Percentiles rank a stretch among this genome's conserved stretches.
Conservation (phyloP, 1,284 basidiomycete genomes). For the Austroboletus olivaceoglutinosus region DNA sequence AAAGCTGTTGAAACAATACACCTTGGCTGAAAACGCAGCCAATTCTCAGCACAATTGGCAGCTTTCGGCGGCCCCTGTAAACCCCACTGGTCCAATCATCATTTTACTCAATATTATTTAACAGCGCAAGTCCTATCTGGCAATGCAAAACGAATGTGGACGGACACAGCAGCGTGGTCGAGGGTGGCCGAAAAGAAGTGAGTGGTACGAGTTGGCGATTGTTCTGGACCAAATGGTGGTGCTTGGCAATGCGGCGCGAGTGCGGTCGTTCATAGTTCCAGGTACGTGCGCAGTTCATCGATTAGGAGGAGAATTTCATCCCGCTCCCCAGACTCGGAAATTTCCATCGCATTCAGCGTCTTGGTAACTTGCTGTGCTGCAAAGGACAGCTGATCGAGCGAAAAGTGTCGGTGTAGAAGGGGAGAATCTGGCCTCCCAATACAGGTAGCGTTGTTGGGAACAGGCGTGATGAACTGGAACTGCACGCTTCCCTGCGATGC, state of each 20-base stretch:
- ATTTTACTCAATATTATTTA: conserved; percentile 5
- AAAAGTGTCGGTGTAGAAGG: conserved; percentile 21
- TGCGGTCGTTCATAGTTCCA: conserved; percentile 16
- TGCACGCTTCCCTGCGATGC: conserved; percentile 22
- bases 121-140: not conserved
- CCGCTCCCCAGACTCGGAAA: not conserved
- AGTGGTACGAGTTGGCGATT: not conserved
- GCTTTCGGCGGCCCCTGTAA: not conserved
- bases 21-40: not conserved
- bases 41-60: not conserved
- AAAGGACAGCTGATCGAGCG: conserved; percentile 20
- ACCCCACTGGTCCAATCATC: not conserved
- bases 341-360: not conserved
- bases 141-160: not conserved
- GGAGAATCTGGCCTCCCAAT: conserved; percentile 25
- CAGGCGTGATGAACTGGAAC: conserved; percentile 27
- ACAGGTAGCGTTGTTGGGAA: conserved; percentile 14
- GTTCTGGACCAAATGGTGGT: not conserved
- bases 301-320: conserved; percentile 11
- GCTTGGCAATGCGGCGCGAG: conserved; percentile 1
- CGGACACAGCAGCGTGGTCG: not conserved
- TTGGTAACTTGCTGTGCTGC: not conserved
- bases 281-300: conserved; percentile 26
- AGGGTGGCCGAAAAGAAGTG: not conserved
- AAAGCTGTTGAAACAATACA: not conserved